Base-by-base conservation (phyloP, 352 stramenopile genomes). In the Globisporangium cystogenes region DNA sequence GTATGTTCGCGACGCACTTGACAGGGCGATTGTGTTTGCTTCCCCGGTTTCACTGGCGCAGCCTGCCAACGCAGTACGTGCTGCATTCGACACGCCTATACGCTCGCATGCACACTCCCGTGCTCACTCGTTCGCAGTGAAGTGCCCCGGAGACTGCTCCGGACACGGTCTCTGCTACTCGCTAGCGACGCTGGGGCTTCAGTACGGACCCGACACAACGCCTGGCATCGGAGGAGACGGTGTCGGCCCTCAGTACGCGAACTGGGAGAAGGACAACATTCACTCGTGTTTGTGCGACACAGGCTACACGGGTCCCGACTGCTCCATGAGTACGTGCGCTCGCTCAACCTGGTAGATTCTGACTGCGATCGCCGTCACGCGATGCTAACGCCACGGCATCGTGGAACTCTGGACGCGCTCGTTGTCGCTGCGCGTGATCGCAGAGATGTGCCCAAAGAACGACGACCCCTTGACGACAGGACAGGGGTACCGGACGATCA, bases 191-290 rank as follows among this genome's bases (percentile, higher is more conserved):
- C 50, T 88, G 5, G 73, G 66, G 14, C 60, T 80, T 11, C 46
- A 74, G 43, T 86, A 86, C 37, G 74, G 77, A 0, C 68, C 74
- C 3, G 64, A 78, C 24, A 67, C 73, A 1, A 29, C 65, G 3
- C 62, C 74, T 41, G 56, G 62, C 1, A 44, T 69, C 6, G 72
- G 42, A 36, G 70, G 71, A 10, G 62, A 74, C 21, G 79, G 77
- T 4, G 37, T 76, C 14, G 82, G 75, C 1, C 76, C 69, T 4
- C 60, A 56, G 33, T 96, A 96, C 55, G 67, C 67, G 0, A 96
- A 96, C 62, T 96, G 86, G 86, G 86, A 96, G 51, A 89, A 80
- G 27, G 65, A 90, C 53, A 83, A 68, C 52, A 76, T 93, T 53
- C 82, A 72, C 5, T 62, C 65, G 7, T 96, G 87, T 56, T 70